Percentiles rank a stretch among this genome's conserved stretches.
Conservation (phyloP, 1,284 basidiomycete species). For the Cutaneotrichosporon dermatis region DNA sequence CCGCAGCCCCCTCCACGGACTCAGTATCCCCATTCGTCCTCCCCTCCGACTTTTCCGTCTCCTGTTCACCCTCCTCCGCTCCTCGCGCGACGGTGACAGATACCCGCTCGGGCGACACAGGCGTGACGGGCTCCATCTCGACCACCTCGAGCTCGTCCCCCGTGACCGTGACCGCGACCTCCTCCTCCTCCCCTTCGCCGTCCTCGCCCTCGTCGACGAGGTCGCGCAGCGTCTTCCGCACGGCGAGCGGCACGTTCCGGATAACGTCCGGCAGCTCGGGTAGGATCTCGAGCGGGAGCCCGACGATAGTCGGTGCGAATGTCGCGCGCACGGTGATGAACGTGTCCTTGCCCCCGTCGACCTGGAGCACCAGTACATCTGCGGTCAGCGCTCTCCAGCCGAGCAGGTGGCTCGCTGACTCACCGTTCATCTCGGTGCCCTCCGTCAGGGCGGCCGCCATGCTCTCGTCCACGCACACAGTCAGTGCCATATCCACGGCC, state of each 20-base stretch:
- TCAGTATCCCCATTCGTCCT: too few species aligned
- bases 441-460: conserved; percentile 8
- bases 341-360: conserved; percentile 38
- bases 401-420: not conserved
- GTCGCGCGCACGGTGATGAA: conserved; percentile 39
- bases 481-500: conserved; percentile 23
- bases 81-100: too few species aligned
- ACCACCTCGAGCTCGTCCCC: too few species aligned
- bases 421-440: conserved; percentile 39
- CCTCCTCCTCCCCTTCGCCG: not conserved
- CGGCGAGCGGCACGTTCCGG: conserved; percentile 18
- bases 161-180: too few species aligned
- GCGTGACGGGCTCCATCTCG: too few species aligned
- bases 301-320: conserved; percentile 32
- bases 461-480: conserved; percentile 29
- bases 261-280: conserved; percentile 25
- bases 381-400: not conserved
- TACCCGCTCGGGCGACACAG: too few species aligned
- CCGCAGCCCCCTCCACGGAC: too few species aligned
- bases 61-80: too few species aligned
- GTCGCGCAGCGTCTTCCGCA: conserved; percentile 26
- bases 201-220: not conserved
- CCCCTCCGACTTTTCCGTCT: too few species aligned
- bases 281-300: conserved; percentile 29
- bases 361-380: conserved; percentile 43